Evolutionary conservation across 805 yeast genomes (phyloP).

Genomic region (Metschnikowia similis): DNA sequence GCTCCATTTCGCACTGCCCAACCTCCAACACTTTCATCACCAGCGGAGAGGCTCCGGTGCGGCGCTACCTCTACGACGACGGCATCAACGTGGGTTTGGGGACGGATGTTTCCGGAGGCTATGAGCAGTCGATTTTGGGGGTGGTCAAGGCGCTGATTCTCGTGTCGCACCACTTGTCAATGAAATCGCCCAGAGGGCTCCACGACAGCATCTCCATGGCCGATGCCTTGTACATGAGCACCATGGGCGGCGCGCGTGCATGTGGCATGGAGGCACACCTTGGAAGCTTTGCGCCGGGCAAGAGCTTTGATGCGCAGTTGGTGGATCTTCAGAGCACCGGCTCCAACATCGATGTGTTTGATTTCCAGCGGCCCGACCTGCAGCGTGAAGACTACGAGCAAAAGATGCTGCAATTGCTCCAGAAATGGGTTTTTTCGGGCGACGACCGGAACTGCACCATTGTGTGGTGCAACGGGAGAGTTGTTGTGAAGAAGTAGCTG

Average conservation of each 20-base stretch:
- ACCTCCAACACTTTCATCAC: conserved; percentile 83
- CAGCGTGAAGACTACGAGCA: conserved; percentile 13
- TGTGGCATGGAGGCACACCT: conserved; percentile 51
- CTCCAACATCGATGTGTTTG: conserved; percentile 71
- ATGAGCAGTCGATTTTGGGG: conserved; percentile 36
- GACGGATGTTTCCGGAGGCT: conserved; percentile 42
- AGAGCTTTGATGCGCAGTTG: conserved; percentile 79
- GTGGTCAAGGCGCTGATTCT: conserved; percentile 32
- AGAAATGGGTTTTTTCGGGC: conserved; percentile 90
- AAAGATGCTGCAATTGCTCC: conserved; percentile 55
- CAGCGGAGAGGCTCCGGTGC: conserved; percentile 85
- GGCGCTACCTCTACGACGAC: conserved; percentile 49
- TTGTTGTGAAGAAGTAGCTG: conserved; percentile 44
- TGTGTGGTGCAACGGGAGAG: conserved; percentile 81
- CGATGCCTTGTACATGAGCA: conserved; percentile 77
- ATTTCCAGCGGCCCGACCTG: conserved; percentile 55
- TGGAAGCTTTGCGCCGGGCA: conserved; percentile 75
- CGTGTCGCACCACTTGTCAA: conserved; percentile 39
- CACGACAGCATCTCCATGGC: conserved; percentile 19
- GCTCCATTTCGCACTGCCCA: conserved; percentile 92
- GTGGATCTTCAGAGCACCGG: conserved; percentile 53
- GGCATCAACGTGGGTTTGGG: conserved; percentile 71
- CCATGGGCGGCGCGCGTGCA: conserved; percentile 85
- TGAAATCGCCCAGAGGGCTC: conserved; percentile 14
- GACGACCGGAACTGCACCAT: conserved; percentile 82